These are phyloP conservation scores for Elongisporangium undulatum DNA, from an alignment of 352 stramenopile species.

Conservation along the genomic window DNA sequence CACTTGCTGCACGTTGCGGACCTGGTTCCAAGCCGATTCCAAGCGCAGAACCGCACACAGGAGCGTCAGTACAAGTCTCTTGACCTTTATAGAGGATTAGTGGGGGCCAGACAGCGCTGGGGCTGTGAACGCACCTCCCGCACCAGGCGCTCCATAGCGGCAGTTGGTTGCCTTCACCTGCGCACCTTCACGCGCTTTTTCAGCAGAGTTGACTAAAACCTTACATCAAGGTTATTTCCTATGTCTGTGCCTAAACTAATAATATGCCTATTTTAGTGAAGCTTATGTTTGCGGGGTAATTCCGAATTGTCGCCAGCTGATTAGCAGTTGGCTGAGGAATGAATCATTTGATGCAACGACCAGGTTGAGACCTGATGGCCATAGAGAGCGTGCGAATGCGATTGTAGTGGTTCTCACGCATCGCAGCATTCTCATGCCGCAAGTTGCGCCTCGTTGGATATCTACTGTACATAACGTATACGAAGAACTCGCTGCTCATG, in stretches of 20 bases:
- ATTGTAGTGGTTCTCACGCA: too few relatives aligned
- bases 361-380: too few relatives aligned
- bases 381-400: too few relatives aligned
- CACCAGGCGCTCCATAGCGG: conserved; percentile 13
- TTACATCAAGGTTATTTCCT: background rate
- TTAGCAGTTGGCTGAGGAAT: too few relatives aligned
- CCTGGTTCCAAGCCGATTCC: conserved; percentile 13
- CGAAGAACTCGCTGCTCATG: background rate
- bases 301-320: too few relatives aligned
- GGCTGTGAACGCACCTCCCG: conserved; percentile 8
- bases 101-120: background rate
- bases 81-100: background rate
- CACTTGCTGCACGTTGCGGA: conserved; percentile 34
- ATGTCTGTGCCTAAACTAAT: background rate
- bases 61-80: background rate
- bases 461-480: too few relatives aligned
- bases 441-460: too few relatives aligned
- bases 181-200: background rate
- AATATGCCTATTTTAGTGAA: too few relatives aligned
- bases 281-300: too few relatives aligned
- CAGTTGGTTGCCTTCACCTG: background rate
- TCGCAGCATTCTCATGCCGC: too few relatives aligned
- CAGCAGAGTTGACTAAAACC: background rate
- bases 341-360: too few relatives aligned
- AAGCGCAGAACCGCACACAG: conserved; percentile 1